These are phyloP conservation scores for Suhomyces guaymorum DNA, from an alignment of 1,139 yeast species.

Conservation along the genomic window DNA sequence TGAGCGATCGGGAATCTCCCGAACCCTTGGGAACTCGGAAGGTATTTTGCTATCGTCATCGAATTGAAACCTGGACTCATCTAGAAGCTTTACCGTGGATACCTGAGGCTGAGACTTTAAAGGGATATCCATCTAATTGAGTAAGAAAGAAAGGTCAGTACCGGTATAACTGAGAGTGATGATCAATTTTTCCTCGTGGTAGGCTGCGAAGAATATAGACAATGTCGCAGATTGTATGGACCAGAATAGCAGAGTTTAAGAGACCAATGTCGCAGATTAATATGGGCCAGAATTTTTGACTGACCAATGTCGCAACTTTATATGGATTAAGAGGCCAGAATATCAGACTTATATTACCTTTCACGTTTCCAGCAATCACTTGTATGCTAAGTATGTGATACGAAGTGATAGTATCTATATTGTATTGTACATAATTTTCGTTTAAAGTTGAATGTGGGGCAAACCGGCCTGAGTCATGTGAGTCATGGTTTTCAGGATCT, in stretches of 20 bases:
- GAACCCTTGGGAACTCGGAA: slow-evolving; percentile 4
- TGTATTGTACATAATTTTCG: not conserved
- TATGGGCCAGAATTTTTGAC: no score
- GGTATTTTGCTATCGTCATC: slow-evolving; percentile 3
- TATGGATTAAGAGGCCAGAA: no score
- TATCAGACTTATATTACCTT: not conserved
- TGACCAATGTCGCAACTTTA: no score
- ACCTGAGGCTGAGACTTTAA: slow-evolving; percentile 47
- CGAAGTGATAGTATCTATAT: no score
- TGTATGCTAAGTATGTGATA: no score
- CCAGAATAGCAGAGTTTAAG: no score
- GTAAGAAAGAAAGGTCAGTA: not conserved
- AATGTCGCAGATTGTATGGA: no score
- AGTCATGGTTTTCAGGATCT: not conserved
- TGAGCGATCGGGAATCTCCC: slow-evolving; percentile 7
- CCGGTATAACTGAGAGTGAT: slow-evolving; percentile 1
- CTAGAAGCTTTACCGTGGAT: slow-evolving; percentile 37
- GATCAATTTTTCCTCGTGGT: slow-evolving; percentile 11
- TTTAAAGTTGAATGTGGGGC: not conserved
- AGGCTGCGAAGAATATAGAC: slow-evolving; percentile 2
- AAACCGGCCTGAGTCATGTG: slow-evolving; percentile 1
- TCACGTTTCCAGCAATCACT: no score
- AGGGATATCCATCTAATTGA: slow-evolving; percentile 41
- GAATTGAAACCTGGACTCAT: slow-evolving; percentile 26
- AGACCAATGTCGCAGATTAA: slow-evolving; percentile 3